Conservation (phyloP, 192 early-diverging fungal genomes). For the Dimargaris xerosporica region DNA sequence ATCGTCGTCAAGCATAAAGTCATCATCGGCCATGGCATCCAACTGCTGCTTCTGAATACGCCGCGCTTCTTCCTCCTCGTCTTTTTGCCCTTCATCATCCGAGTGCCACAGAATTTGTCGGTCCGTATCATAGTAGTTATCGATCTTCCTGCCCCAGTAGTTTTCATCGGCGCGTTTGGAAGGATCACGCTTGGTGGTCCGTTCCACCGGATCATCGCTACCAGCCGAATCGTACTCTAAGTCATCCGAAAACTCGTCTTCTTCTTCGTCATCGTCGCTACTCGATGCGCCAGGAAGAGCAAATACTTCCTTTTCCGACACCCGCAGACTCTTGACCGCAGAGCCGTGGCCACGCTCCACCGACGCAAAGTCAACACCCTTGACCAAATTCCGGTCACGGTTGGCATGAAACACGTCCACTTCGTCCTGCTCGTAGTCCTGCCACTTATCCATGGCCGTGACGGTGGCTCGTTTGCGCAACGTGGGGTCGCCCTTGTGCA, state of each 20-base stretch:
- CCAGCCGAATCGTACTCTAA: background rate
- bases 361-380: background rate
- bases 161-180: background rate
- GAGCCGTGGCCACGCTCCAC: too few relatives aligned
- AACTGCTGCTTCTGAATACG: conserved; percentile 68
- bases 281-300: background rate
- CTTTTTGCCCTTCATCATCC: conserved; percentile 40
- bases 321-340: background rate
- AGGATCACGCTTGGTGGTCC: background rate
- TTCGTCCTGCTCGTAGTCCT: background rate
- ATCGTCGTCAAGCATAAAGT: conserved; percentile 49
- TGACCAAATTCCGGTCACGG: background rate
- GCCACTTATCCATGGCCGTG: background rate
- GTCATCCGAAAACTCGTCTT: background rate
- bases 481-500: too few relatives aligned
- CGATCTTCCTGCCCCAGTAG: conserved; percentile 1
- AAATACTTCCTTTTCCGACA: background rate
- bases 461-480: too few relatives aligned
- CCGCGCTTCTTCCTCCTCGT: conserved; percentile 79
- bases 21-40: conserved; percentile 64
- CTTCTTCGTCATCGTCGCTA: background rate
- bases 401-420: background rate
- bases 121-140: conserved; percentile 6
- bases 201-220: background rate
- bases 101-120: conserved; percentile 31